A percentile compares a stretch with the other conserved stretches of the same genome.
Evolutionary conservation across 2,329 filamentous ascomycete species (phyloP).

Genomic region (Rhexocercosporidium sp.): DNA sequence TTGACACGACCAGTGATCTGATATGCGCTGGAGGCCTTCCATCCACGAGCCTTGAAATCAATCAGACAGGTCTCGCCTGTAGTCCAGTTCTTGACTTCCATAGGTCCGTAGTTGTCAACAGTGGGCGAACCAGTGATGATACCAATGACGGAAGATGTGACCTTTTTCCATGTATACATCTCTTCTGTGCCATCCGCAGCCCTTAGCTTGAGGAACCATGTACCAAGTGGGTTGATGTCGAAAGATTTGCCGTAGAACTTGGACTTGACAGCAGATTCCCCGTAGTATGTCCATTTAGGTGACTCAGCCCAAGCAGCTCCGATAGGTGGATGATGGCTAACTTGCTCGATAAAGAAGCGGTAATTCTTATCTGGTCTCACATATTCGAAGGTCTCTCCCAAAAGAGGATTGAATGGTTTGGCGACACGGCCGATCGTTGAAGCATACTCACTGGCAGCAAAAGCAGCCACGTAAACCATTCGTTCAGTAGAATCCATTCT

Average conservation of each 20-base stretch:
- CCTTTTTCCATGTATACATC: slow-evolving; percentile 98
- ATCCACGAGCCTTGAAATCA: slow-evolving; percentile 94
- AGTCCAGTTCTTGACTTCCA: slow-evolving; percentile 97
- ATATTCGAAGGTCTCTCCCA: slow-evolving; percentile 98
- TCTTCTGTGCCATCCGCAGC: slow-evolving; percentile 81
- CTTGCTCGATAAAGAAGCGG: slow-evolving; percentile 97
- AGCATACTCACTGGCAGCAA: slow-evolving; percentile 95
- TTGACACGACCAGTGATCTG: slow-evolving; percentile 86
- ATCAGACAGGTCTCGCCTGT: slow-evolving; percentile 89
- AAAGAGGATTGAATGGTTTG: slow-evolving; percentile 95
- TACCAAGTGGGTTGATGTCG: slow-evolving; percentile 94
- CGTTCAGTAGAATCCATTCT: slow-evolving; percentile 87
- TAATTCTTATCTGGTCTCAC: slow-evolving; percentile 95
- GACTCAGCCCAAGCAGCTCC: slow-evolving; percentile 93
- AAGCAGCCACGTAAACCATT: slow-evolving; percentile 92
- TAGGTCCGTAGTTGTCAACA: slow-evolving; percentile 96
- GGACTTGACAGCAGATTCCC: slow-evolving; percentile 91
- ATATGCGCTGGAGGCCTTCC: slow-evolving; percentile 93
- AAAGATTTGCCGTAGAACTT: slow-evolving; percentile 99
- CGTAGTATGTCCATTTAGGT: slow-evolving; percentile 95
- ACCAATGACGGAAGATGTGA: slow-evolving; percentile 94
- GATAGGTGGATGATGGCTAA: slow-evolving; percentile 94
- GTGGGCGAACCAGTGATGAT: slow-evolving; percentile 97
- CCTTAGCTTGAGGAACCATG: slow-evolving; percentile 91
- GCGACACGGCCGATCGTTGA: slow-evolving; percentile 96